A percentile compares a stretch with the other conserved stretches of the same genome.
These are phyloP conservation scores for Gossypium trilobum DNA, from an alignment of 441 rosid species.

Conservation along the genomic window DNA sequence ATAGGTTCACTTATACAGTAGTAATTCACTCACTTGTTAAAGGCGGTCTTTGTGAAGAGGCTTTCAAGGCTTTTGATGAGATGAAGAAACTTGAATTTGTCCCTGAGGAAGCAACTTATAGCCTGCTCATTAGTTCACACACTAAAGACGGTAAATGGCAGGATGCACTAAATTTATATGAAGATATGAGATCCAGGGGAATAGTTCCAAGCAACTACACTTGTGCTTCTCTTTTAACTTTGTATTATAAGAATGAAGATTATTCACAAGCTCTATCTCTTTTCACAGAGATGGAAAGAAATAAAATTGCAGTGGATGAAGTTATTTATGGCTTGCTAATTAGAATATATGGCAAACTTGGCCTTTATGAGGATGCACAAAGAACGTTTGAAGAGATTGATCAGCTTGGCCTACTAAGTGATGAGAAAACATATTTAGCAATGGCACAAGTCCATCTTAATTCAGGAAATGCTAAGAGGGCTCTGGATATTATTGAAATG, in stretches of 20 bases:
- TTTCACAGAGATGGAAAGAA: slow-evolving; percentile 67
- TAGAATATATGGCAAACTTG: slow-evolving; percentile 82
- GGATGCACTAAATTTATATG: slow-evolving; percentile 49
- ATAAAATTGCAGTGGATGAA: slow-evolving; percentile 60
- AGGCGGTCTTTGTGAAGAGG: slow-evolving; percentile 50
- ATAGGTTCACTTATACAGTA: slow-evolving; percentile 64
- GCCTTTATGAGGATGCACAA: slow-evolving; percentile 68
- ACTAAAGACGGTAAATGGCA: slow-evolving; percentile 48
- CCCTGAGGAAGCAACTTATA: slow-evolving; percentile 76
- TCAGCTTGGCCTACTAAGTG: slow-evolving; percentile 48
- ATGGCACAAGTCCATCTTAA: slow-evolving; percentile 82
- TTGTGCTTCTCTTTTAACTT: slow-evolving; percentile 76
- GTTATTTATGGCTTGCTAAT: slow-evolving; percentile 82
- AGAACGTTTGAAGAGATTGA: slow-evolving; percentile 55
- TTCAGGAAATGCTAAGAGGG: slow-evolving; percentile 56
- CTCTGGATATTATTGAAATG: slow-evolving; percentile 45
- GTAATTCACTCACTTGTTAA: slow-evolving; percentile 65
- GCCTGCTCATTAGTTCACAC: slow-evolving; percentile 53
- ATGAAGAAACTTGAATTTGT: slow-evolving; percentile 56
- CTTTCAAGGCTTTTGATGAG: slow-evolving; percentile 48
- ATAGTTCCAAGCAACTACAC: slow-evolving; percentile 78
- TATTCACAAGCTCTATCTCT: slow-evolving; percentile 77
- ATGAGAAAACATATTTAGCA: slow-evolving; percentile 79
- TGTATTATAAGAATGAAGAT: slow-evolving; percentile 64
- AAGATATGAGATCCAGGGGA: slow-evolving; percentile 60